A percentile compares a stretch with the other conserved stretches of the same genome.
Evolutionary conservation across 805 yeast species (phyloP).

Genomic region (Gaillardinia entomophila): DNA sequence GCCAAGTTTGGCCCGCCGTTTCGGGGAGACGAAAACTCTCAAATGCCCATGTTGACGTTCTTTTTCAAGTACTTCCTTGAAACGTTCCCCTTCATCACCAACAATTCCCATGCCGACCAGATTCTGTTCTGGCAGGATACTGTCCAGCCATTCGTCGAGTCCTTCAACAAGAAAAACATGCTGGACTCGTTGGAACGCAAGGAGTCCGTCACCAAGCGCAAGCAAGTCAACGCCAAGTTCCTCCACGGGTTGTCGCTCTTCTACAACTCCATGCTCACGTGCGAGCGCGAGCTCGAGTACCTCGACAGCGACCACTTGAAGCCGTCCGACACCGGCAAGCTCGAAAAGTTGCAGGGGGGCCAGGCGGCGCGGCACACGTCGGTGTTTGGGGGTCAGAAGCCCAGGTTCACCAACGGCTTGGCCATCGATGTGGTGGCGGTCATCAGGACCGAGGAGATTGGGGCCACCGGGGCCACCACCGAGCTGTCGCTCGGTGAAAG

Average conservation of each 20-base stretch:
- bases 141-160: constrained; percentile 77
- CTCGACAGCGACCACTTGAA: constrained; percentile 24
- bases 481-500: constrained; percentile 2
- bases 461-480: constrained; percentile 12
- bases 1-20: constrained; percentile 79
- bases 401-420: constrained; percentile 45
- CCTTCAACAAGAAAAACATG: constrained; percentile 66
- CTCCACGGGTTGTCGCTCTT: constrained; percentile 58
- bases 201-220: constrained; percentile 58
- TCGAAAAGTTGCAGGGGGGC: constrained; percentile 20
- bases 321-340: constrained; percentile 30
- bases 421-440: constrained; percentile 70
- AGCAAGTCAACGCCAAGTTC: constrained; percentile 56
- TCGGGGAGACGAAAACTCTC: constrained; percentile 11
- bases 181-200: constrained; percentile 72
- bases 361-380: not conserved
- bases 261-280: constrained; percentile 69
- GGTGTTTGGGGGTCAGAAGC: too few species aligned
- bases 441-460: constrained; percentile 22
- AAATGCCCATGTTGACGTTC: constrained; percentile 65
- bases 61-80: constrained; percentile 57
- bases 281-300: constrained; percentile 52
- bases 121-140: constrained; percentile 65
- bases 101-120: constrained; percentile 42
- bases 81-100: constrained; percentile 71